Evolutionary conservation across 305 asterid genomes (phyloP), one percentile per base, ranked within the genome.

Genomic region (Fraxinus baroniana): DNA sequence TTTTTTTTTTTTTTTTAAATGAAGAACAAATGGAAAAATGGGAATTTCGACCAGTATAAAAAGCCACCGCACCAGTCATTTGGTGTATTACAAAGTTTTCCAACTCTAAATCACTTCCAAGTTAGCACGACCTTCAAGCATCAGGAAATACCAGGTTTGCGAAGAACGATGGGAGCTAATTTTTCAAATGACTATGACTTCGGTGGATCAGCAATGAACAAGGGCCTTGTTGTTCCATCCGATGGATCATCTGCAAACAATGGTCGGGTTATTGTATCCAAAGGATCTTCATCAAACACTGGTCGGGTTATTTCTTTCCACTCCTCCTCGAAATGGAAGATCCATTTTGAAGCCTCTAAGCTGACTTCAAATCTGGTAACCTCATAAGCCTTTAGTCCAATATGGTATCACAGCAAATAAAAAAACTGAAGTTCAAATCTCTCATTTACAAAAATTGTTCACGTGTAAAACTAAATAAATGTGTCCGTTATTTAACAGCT

Each of bases 321-420:
- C 87, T 92, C 97, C 37, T 85, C 93, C 2, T 32, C 87, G 2
- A 85, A 86, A 73, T 93, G 95, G 96, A 91, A 86, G 89, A 77
- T 78, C 72, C 92, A 91, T 79, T 86, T 87, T 17, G 94, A 90
- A 70, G 88, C 89, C 74, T 91, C 91, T 0, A 93, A 88, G 78
- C 81, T 81, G 60, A 85, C 87, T 28, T 80, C 87, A 74, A 91
- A 88, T 80, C 90, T 94, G 90, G 97, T 93, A 83, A 82, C 66
- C 12, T 7, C 44, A 70, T 17, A 9, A 46, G 80, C 70, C 20
- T 20, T 4, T 60, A 60, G 70, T 57, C 9, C 20, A 57, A 57
- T 57, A 5, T 17, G 13, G 46, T 39, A 39, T 39, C 0, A 39
- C 3, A 39, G 13, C 46, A 39, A 39, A 39, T 10, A 39, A 8